Conservation (phyloP, 2,329 filamentous ascomycete species). For the Nemania serpens region DNA sequence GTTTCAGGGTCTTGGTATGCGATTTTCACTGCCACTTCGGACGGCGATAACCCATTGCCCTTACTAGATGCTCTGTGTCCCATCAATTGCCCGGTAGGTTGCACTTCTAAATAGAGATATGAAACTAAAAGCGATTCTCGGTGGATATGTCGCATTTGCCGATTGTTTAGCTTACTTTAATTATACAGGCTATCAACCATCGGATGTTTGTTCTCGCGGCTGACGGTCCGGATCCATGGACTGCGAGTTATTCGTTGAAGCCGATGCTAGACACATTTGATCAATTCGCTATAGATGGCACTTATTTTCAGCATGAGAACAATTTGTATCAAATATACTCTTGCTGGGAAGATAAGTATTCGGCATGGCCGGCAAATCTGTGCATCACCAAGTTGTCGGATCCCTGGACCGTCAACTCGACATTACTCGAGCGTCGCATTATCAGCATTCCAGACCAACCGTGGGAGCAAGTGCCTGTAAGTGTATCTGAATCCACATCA, state of each 20-base stretch:
- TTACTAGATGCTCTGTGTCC: conserved; percentile 43
- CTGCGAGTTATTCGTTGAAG: conserved; percentile 40
- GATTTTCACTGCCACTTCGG: conserved; percentile 44
- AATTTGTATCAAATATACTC: conserved; percentile 45
- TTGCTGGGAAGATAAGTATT: conserved; percentile 44
- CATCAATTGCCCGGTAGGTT: conserved; percentile 42
- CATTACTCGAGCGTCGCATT: conserved; percentile 40
- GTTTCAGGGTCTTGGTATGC: conserved; percentile 42
- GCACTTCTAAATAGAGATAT: not conserved
- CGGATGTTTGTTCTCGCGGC: conserved; percentile 45
- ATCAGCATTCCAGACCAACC: conserved; percentile 43
- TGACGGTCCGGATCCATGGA: conserved; percentile 42
- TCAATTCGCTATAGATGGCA: conserved; percentile 45
- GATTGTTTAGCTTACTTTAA: not conserved
- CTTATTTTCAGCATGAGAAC: conserved; percentile 41
- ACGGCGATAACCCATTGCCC: conserved; percentile 42
- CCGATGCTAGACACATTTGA: conserved; percentile 44
- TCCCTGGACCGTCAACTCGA: conserved; percentile 43
- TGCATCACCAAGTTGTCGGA: conserved; percentile 45
- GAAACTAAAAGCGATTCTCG: not conserved
- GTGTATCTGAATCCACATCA: not conserved
- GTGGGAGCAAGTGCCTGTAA: conserved; percentile 44
- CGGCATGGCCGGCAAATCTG: conserved; percentile 44
- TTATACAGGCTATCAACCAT: conserved; percentile 41
- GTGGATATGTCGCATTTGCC: not conserved